A percentile compares a stretch with the other conserved stretches of the same genome.
phyloP scores from a whole-genome alignment of 768 basidiomycete genomes.

The Trametopsis cervina region DNA sequence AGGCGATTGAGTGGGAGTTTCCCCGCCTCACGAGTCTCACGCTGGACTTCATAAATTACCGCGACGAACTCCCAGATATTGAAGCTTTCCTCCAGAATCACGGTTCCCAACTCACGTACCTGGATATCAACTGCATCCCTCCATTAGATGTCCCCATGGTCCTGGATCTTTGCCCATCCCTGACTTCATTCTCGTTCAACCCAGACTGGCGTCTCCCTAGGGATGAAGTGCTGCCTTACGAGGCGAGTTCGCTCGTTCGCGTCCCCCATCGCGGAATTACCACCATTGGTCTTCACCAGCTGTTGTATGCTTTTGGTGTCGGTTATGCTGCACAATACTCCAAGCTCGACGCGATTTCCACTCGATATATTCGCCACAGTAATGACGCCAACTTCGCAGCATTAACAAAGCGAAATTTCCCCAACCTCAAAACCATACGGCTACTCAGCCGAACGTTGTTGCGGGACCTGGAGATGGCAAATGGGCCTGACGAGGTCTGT shows the following conservation, averaged over 20 bases:
- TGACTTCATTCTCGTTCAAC: constrained; percentile 64
- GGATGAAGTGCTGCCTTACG: constrained; percentile 24
- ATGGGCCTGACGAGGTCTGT: constrained; percentile 40
- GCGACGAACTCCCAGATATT: constrained; percentile 50
- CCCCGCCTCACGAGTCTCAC: constrained; percentile 53
- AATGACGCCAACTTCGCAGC: constrained; percentile 66
- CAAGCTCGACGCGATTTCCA: constrained; percentile 35
- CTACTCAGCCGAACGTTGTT: constrained; percentile 51
- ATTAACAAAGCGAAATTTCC: constrained; percentile 49
- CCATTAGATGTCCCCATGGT: constrained; percentile 49
- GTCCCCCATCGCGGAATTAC: constrained; percentile 51
- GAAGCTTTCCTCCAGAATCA: constrained; percentile 52
- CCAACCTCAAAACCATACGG: constrained; percentile 51
- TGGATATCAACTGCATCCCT: constrained; percentile 59
- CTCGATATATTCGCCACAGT: constrained; percentile 35
- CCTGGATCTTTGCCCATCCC: constrained; percentile 56
- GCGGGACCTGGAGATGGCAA: constrained; percentile 45
- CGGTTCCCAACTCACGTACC: constrained; percentile 49
- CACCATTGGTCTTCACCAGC: constrained; percentile 63
- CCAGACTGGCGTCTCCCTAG: constrained; percentile 57
- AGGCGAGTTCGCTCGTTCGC: constrained; percentile 32
- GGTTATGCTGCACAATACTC: constrained; percentile 41
- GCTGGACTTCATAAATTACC: constrained; percentile 42
- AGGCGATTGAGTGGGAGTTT: constrained; percentile 59
- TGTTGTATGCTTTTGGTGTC: constrained; percentile 63